Evolutionary conservation across 495 filamentous ascomycete genomes (phyloP), one percentile per base, ranked within the genome.

Genomic region (Cercophora newfieldiana): DNA sequence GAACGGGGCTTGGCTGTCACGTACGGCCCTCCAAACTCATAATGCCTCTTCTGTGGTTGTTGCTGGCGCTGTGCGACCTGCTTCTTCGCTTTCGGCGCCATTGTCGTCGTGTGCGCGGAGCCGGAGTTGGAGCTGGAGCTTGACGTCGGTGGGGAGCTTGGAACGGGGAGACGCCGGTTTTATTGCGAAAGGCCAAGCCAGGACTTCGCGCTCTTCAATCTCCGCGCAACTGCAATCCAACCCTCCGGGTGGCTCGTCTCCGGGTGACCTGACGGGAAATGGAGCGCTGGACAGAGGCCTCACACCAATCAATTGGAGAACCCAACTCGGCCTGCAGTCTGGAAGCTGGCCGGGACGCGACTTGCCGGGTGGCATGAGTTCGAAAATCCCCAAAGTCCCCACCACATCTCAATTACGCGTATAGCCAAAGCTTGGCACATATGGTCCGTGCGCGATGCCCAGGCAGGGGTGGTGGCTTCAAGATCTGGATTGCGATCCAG

Each of bases 1-100:
- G n/a, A 65, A 26, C 19, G 2, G 12, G 31, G 12, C 6, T 29
- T 49, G 1, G 19, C 5, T 31, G 63, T 29, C 53, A 89, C 93
- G 81, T 85, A 96, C 93, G 93, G 93, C 69, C 93, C 93, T 68
- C 84, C 84, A 69, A 97, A 96, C 69, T 95, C 91, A 78, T 96
- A 96, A 65, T 88, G 84, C 66, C 72, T 72, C 55, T 33, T 68
- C 44, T 30, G 59, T 25, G 21, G 26, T 29, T 47, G 57, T 29
- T 47, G 57, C 33, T 29, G 59, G 18, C 25, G 37, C 33, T 50
- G 25, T 16, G 58, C 29, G 7, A 24, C 31, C 29, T 16, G 54
- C 57, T 69, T 62, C 48, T 72, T 72, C 5, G 58, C 37, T 63
- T 75, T 74, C 2, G 68, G 53, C 22, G 68, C 67, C 71, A 77